These are phyloP conservation scores for Monilinia vaccinii-corymbosi DNA, from an alignment of 2,329 filamentous ascomycete species.

Conservation along the genomic window DNA sequence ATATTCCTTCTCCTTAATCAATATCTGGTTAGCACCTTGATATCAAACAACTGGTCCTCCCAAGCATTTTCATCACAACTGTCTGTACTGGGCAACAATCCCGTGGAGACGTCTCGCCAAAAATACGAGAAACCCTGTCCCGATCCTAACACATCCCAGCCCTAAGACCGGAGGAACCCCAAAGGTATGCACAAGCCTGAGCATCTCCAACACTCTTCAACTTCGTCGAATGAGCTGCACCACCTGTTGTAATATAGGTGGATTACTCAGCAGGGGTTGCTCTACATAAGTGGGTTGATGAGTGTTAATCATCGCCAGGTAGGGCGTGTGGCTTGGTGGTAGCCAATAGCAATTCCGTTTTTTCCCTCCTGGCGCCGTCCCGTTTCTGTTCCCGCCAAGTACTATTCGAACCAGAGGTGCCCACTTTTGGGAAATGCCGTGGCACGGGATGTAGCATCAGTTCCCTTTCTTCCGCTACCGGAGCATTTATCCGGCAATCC, in stretches of 20 bases:
- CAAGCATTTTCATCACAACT: not conserved
- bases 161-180: not conserved
- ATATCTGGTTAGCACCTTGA: not conserved
- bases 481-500: not conserved
- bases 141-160: too few relatives aligned
- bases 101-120: not conserved
- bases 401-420: not conserved
- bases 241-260: not conserved
- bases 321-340: too few relatives aligned
- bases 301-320: too few relatives aligned
- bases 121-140: not conserved
- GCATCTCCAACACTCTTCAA: constrained; percentile 4
- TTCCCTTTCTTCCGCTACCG: not conserved
- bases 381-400: not conserved
- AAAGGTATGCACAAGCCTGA: not conserved
- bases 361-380: too few relatives aligned
- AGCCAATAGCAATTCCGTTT: too few relatives aligned
- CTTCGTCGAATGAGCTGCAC: not conserved
- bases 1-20: not conserved
- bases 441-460: not conserved
- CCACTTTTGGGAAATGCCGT: not conserved
- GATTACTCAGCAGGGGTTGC: too few relatives aligned
- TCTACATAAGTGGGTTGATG: too few relatives aligned
- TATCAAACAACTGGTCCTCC: not conserved
- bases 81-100: not conserved